Evolutionary conservation across 129 eudicot species (phyloP), one percentile per base, ranked within the genome.

Genomic region (Deinandra increscens): DNA sequence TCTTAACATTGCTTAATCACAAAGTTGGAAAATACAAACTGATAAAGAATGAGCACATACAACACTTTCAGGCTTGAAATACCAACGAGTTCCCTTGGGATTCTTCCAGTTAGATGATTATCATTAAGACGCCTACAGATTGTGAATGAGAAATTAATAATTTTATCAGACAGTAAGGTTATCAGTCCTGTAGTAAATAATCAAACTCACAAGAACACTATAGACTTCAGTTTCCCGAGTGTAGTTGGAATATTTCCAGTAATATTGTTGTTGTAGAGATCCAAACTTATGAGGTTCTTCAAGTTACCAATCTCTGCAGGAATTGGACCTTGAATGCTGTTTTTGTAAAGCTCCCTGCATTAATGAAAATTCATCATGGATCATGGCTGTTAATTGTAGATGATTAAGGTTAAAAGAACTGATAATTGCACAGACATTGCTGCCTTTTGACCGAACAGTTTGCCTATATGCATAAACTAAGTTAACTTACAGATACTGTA

Each of bases 311-410:
- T 76, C 86, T 89, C 98, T 11, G 50, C 31, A 1, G 98, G 98
- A 64, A 92, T 92, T 29, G 84, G 51, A 45, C 98, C 98, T 76
- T 89, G 90, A 65, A 92, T 84, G 66, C 69, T 81, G 72, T 92
- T 92, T 77, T 87, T 89, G 91, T 92, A 92, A 43, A 92, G 96
- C 75, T 92, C 98, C 60, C 98, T 92, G 85, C 63, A 75, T 69
- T 46, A 73, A 37, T 45, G 33, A 58, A 19, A 59, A 39, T 23
- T 39, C 18, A 46, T 59, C 37, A 42, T 37, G 38, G 41, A 3
- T 44, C 42, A 37, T 20, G 46, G 26, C 31, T 15, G 61, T 58
- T 79, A 26, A 74, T 29, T 22, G 41, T 10, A 33, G 68, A 63
- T 33, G 12, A 14, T 46, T 29, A 70, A 3, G 69, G 64, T 38